Evolutionary conservation across 164 flowering plant species (phyloP).

Genomic region (Stephania cephalantha): DNA sequence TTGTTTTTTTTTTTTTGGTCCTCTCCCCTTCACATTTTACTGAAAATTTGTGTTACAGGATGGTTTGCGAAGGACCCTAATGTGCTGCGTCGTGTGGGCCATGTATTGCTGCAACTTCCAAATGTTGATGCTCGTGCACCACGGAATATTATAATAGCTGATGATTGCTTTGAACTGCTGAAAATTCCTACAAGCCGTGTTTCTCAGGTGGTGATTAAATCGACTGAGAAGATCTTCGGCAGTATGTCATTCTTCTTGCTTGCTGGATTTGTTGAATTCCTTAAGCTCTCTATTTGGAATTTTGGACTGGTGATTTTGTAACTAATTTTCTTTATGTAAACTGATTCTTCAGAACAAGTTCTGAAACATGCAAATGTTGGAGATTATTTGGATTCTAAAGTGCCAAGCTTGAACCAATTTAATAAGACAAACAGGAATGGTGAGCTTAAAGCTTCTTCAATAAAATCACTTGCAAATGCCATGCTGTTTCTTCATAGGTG

Average conservation of each 20-base stretch:
- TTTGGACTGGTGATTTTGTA: not conserved
- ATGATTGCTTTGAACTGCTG: slow-evolving; percentile 64
- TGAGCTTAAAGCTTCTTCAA: slow-evolving; percentile 37
- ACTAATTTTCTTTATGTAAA: not conserved
- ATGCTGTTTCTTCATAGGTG: slow-evolving; percentile 68
- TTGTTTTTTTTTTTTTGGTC: not conserved
- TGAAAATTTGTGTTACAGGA: slow-evolving; percentile 37
- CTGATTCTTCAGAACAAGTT: slow-evolving; percentile 50
- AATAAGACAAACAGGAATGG: slow-evolving; percentile 43
- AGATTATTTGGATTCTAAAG: slow-evolving; percentile 49
- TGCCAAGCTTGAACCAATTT: slow-evolving; percentile 70
- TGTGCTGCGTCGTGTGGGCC: slow-evolving; percentile 75
- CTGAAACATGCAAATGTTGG: slow-evolving; percentile 65
- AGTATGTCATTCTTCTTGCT: slow-evolving; percentile 45
- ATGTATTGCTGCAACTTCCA: slow-evolving; percentile 70
- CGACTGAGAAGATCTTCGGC: slow-evolving; percentile 83
- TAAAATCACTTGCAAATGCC: slow-evolving; percentile 45
- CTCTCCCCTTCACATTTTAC: not conserved
- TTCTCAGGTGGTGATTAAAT: slow-evolving; percentile 55
- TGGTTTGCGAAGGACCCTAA: slow-evolving; percentile 86
- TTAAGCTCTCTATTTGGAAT: not conserved
- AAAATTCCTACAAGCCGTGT: slow-evolving; percentile 47
- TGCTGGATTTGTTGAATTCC: not conserved
- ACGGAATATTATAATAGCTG: slow-evolving; percentile 64
- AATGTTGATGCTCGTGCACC: slow-evolving; percentile 64